These are phyloP conservation scores for Rhizomucor miehei DNA, from an alignment of 371 early-diverging fungal species.

Conservation along the genomic window DNA sequence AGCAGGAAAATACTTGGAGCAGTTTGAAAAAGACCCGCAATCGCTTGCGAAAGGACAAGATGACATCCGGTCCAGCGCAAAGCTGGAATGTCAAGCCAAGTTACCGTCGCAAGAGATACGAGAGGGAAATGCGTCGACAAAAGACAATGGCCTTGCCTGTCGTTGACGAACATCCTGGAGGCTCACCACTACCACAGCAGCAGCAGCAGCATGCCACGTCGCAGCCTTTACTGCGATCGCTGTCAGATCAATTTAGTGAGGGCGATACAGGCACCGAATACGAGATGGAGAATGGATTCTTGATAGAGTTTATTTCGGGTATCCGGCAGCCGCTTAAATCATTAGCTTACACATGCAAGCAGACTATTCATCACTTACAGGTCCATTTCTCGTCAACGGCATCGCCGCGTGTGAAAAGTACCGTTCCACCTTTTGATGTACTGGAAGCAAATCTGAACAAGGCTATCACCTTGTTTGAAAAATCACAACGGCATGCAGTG, in stretches of 20 bases:
- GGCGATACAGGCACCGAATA: slow-evolving; percentile 2
- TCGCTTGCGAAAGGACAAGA: background rate
- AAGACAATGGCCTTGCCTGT: slow-evolving; percentile 9
- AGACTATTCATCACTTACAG: slow-evolving; percentile 53
- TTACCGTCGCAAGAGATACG: slow-evolving; percentile 36
- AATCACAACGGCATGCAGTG: slow-evolving; percentile 36
- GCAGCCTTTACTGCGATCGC: background rate
- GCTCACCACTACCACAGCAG: background rate
- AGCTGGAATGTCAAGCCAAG: slow-evolving; percentile 44
- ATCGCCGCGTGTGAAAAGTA: background rate
- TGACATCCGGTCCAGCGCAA: slow-evolving; percentile 7
- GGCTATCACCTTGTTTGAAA: slow-evolving; percentile 45
- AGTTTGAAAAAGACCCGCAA: background rate
- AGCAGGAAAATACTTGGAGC: slow-evolving; percentile 4
- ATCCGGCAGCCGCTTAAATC: slow-evolving; percentile 63
- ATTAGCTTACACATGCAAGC: slow-evolving; percentile 62
- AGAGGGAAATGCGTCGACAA: slow-evolving; percentile 42
- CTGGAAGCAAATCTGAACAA: slow-evolving; percentile 35
- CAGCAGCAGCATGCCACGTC: background rate
- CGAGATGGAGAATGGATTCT: slow-evolving; percentile 8
- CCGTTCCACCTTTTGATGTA: slow-evolving; percentile 18
- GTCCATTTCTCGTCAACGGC: slow-evolving; percentile 22
- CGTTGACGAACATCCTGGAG: slow-evolving; percentile 8
- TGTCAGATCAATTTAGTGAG: slow-evolving; percentile 1
- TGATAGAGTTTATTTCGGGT: slow-evolving; percentile 55